Base-by-base conservation (phyloP, 805 yeast species). In the Metschnikowia lachancei region DNA sequence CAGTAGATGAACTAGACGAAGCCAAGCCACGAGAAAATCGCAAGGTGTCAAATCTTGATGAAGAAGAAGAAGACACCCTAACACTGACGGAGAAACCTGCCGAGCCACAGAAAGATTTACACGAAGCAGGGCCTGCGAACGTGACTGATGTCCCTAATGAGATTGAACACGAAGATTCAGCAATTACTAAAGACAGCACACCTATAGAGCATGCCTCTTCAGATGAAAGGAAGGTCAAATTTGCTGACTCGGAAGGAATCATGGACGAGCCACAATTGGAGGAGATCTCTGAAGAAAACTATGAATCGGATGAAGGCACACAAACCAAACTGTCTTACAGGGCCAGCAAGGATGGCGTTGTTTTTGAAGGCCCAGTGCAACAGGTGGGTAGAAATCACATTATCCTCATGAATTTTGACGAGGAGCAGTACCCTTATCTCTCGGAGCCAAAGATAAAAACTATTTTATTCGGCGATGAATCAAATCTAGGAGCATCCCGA, bases 291-390 rank as follows among this genome's bases (percentile, higher is more conserved):
- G 50, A 42, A 8, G 41, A 35, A 14, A 24, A 9, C 12, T 39
- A 33, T 1, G 44, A 39, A 20, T 29, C 16, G 4, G 45, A 41
- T 14, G 42, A 39, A 13, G 45, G 40, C 17, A 19, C 26, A 12
- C 26, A 41, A 10, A 36, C 42, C 7, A 14, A 44, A 7, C 32
- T 41, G 14, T 46, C 48, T 17, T 47, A 52, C 45, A 20, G 52
- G 24, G 43, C 37, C 1, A 32, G 43, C 14, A 45, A 36, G 20
- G 53, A 53, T 18, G 55, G 59, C 9, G 62, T 59, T 22, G 50
- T 70, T 0, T 81, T 73, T 55, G 83, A 82, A 61, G 95, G 95
- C 0, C 95, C 95, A 1, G 63, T 70, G 2, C 89, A 82, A 57
- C 72, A 72, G 43, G 81, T 84, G 2, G 72, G 81, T 1, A 71